Evolutionary conservation across 2,329 filamentous ascomycete species (phyloP), one percentile per base, ranked within the genome.

Genomic region (Aspergillus sp.): DNA sequence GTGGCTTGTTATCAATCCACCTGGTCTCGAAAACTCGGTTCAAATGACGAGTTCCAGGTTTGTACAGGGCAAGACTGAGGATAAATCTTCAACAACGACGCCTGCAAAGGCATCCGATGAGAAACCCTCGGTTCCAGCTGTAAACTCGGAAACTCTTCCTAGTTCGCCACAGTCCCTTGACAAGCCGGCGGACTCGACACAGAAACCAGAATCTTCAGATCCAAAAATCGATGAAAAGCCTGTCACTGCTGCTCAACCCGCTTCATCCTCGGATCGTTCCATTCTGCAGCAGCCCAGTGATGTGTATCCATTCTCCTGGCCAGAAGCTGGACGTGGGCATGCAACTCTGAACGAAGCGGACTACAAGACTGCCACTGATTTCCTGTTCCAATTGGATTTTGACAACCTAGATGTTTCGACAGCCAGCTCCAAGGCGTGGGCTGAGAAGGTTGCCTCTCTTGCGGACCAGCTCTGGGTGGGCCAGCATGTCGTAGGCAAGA

Each of bases 1-100:
- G 27, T 98, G 94, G 91, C 71, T 96, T 27, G 84, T 96, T 0
- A 86, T 96, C 37, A 77, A 75, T 52, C 85, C 89, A 30, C 76
- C 81, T 1, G 65, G 70, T 5, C 47, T 67, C 30, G 51, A 64
- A 43, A 64, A 67, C 44, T 58, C 68, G 45, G 56, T 59, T 31
- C 57, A 62, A 9, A 61, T 64, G 54, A 53, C 57, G 8, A 61
- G 57, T 33, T 57, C 56, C 7, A 50, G 53, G 19, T 42, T 48
- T 2, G 42, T 46, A 7, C 40, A 44, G 19, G 40, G 48, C 8
- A 47, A 48, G 32, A 9, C 10, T 29, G 37, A 13, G 5, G 9
- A 7, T 33, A 13, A 7, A 12, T 7, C 10, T 32, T 11, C 13
- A 5, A 27, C 27, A 26, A 26, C 10, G 3, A 12, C 13, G 12